Base-by-base conservation (phyloP, 306 rosid genomes). In the Castanospermum australe region DNA sequence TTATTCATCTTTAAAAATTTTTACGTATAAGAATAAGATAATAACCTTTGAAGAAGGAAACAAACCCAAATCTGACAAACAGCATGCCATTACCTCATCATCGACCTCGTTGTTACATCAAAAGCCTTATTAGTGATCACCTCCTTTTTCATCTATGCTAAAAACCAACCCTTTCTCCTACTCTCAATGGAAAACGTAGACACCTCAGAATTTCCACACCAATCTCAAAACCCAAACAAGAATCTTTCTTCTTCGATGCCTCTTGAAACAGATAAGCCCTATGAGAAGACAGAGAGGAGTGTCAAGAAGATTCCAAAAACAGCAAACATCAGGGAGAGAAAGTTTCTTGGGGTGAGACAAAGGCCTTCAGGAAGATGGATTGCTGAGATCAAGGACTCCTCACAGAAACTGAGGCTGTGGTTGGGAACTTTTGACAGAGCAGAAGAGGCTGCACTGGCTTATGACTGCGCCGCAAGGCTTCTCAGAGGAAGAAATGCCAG, bases 291-390 rank as follows among this genome's bases (percentile, higher is more conserved):
- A 65, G 83, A 71, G 54, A 24, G 30, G 39, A 72, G 56, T 24
- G 50, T 18, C 13, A 83, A 18, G 60, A 73, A 72, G 79, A 66
- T 54, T 70, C 65, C 77, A 68, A 74, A 78, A 79, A 61, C 25
- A 79, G 38, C 25, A 64, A 74, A 55, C 51, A 84, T 67, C 50
- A 44, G 41, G 47, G 86, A 83, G 28, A 87, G 82, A 70, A 94
- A 87, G 85, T 94, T 82, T 66, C 82, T 92, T 7, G 98, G 98
- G 60, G 98, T 94, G 56, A 90, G 98, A 79, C 91, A 90, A 67
- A 89, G 98, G 76, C 98, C 95, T 17, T 93, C 98, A 71, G 98
- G 98, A 66, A 90, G 97, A 87, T 93, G 98, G 98, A 92, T 91
- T 32, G 97, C 98, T 11, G 98, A 93, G 84, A 93, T 93, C 78